Conservation (phyloP, 1,139 yeast genomes). For the Debaryomycetaceae sp. region DNA sequence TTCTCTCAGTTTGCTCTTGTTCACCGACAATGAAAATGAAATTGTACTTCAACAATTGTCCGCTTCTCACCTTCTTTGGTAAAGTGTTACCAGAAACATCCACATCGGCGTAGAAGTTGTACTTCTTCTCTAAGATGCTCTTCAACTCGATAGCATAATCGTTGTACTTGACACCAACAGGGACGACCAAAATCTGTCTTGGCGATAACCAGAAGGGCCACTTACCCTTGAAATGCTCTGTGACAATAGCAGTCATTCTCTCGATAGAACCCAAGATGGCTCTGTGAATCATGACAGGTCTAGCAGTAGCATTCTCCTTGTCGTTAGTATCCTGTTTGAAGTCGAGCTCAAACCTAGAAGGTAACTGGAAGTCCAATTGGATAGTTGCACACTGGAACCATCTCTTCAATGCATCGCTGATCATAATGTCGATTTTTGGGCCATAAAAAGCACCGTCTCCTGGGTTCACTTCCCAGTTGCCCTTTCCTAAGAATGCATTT, state of each 20-base stretch:
- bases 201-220: slow-evolving; percentile 99
- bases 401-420: slow-evolving; percentile 86
- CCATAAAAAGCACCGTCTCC: slow-evolving; percentile 99
- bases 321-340: slow-evolving; percentile 72
- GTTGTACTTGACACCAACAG: slow-evolving; percentile 89
- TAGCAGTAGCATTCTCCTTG: slow-evolving; percentile 33
- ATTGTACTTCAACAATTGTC: slow-evolving; percentile 89
- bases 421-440: slow-evolving; percentile 93
- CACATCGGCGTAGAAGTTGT: slow-evolving; percentile 84
- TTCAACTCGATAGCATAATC: slow-evolving; percentile 84
- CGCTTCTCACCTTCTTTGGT: slow-evolving; percentile 94
- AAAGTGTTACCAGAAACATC: slow-evolving; percentile 92
- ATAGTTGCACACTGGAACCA: slow-evolving; percentile 98
- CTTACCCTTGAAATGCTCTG: slow-evolving; percentile 95
- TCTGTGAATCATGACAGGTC: slow-evolving; percentile 99
- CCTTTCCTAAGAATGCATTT: slow-evolving; percentile 64
- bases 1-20: slow-evolving; percentile 71
- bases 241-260: slow-evolving; percentile 96
- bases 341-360: slow-evolving; percentile 84
- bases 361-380: slow-evolving; percentile 96
- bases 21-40: slow-evolving; percentile 96
- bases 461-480: slow-evolving; percentile 85
- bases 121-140: slow-evolving; percentile 56
- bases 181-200: slow-evolving; percentile 90
- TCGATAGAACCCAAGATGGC: slow-evolving; percentile 97